A percentile compares a stretch with the other conserved stretches of the same genome.
These are phyloP conservation scores for Rauvolfia tetraphylla DNA, from an alignment of 257 asterid genomes.

Conservation along the genomic window DNA sequence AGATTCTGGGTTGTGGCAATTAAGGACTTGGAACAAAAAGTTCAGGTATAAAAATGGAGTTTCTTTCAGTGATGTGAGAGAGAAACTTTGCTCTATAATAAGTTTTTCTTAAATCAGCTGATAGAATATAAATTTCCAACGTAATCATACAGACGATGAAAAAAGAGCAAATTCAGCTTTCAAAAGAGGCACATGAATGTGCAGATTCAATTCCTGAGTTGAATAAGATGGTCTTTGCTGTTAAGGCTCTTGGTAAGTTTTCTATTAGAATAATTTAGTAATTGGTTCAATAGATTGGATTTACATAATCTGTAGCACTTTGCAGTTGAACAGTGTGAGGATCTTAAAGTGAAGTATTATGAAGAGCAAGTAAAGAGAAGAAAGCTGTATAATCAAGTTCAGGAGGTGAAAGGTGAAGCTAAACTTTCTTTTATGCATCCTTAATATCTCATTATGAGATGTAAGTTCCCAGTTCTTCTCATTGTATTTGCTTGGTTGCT, in stretches of 20 bases:
- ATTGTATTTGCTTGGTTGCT: neutral
- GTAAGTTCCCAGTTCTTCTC: neutral
- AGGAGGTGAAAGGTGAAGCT: slow-evolving; percentile 80
- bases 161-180: slow-evolving; percentile 71
- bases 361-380: slow-evolving; percentile 91
- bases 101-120: neutral
- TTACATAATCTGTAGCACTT: slow-evolving; percentile 18
- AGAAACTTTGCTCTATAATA: neutral
- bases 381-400: slow-evolving; percentile 85
- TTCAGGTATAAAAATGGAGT: slow-evolving; percentile 48
- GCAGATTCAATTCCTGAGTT: slow-evolving; percentile 77
- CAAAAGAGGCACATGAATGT: slow-evolving; percentile 88
- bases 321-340: slow-evolving; percentile 93
- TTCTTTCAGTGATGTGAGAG: neutral
- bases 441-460: neutral
- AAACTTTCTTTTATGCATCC: neutral
- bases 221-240: slow-evolving; percentile 84
- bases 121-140: slow-evolving; percentile 1
- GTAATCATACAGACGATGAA: slow-evolving; percentile 62
- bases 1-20: slow-evolving; percentile 63
- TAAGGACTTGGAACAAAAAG: slow-evolving; percentile 52
- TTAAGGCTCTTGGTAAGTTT: slow-evolving; percentile 82
- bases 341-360: slow-evolving; percentile 78
- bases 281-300: slow-evolving; percentile 3
- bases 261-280: slow-evolving; percentile 6